phyloP scores from a whole-genome alignment of 2,329 filamentous ascomycete species.

The Neonectria ditissima region DNA sequence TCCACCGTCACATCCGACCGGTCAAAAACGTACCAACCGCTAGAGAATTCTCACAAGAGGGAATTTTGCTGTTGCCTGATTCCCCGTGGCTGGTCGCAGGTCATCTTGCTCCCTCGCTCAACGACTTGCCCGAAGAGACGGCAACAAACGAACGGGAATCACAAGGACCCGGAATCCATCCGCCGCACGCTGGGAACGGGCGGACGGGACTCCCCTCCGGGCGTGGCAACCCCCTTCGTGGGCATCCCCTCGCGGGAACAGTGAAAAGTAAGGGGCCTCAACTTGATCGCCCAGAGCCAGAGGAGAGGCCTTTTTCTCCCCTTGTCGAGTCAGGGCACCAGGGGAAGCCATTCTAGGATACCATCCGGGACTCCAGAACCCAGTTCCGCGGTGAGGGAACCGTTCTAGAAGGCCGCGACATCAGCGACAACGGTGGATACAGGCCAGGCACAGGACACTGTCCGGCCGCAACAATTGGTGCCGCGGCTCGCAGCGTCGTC shows the following conservation, averaged over 20 bases:
- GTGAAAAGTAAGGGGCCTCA: conserved; percentile 21
- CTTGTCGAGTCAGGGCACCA: conserved; percentile 28
- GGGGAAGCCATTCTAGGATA: conserved; percentile 38
- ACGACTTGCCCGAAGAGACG: neutral
- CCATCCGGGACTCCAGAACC: conserved; percentile 37
- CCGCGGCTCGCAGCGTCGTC: conserved; percentile 29
- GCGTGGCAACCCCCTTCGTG: neutral
- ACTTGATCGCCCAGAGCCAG: conserved; percentile 16
- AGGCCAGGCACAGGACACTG: conserved; percentile 32
- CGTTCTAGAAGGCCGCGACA: conserved; percentile 46
- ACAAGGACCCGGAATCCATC: neutral
- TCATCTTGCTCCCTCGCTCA: neutral
- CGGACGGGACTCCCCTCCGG: neutral
- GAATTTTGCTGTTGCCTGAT: neutral
- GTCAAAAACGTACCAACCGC: conserved; percentile 16
- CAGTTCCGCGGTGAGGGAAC: conserved; percentile 47
- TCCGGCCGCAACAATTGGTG: conserved; percentile 29
- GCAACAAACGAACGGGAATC: neutral
- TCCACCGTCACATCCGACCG: conserved; percentile 21
- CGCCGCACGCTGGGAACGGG: neutral
- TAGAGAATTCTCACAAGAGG: neutral
- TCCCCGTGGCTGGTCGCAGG: neutral
- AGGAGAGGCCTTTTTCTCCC: conserved; percentile 20
- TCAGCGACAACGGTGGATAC: conserved; percentile 32
- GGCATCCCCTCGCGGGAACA: conserved; percentile 2